Base-by-base conservation (phyloP, 768 basidiomycete genomes). In the Paxillus rubicundulus region DNA sequence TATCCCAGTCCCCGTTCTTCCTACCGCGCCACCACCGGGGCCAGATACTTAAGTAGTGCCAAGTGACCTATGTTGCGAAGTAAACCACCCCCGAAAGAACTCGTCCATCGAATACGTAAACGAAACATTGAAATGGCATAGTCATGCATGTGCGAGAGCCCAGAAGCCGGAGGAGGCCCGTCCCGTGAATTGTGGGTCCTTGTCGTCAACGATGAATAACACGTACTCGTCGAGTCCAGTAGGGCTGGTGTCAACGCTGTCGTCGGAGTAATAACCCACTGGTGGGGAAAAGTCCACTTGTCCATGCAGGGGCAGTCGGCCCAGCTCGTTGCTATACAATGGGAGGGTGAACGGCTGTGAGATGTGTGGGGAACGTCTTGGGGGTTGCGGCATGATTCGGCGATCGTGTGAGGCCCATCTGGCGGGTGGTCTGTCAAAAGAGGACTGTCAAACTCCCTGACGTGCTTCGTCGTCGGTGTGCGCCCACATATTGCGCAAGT, bases 391-490 rank as follows among this genome's bases (percentile, higher is more conserved):
- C 68, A 65, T 9, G 66, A 57, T 43, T 74, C 69, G 1, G 72
- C 71, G 13, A 74, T 58, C 50, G 57, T 48, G 13, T 74, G 62
- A 9, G 60, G 49, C 16, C 42, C 43, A 1, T 64, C 69, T 24
- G 55, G 47, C 34, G 52, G 27, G 30, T 17, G 4, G 61, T 47
- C 28, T 27, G 57, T 14, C 9, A 61, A 50, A 0, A 56, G 43
- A 3, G 81, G 76, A 55, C 74, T 78, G 47, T 85, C 84, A 1
- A 79, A 70, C 49, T 81, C 82, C 36, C 86, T 74, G 44, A 83
- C 84, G 16, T 87, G 84, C 53, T 89, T 89, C 56, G 79, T 75
- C 14, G 63, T 12, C 77, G 65, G 52, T 84, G 81, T 1, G 78
- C 79, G 9, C 86, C 78, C 3, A 84, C 76, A 52, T 86, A 85